Percentiles rank a stretch among this genome's conserved stretches.
Evolutionary conservation across 306 rosid species (phyloP).

Genomic region (Sechiopsis laciniata): DNA sequence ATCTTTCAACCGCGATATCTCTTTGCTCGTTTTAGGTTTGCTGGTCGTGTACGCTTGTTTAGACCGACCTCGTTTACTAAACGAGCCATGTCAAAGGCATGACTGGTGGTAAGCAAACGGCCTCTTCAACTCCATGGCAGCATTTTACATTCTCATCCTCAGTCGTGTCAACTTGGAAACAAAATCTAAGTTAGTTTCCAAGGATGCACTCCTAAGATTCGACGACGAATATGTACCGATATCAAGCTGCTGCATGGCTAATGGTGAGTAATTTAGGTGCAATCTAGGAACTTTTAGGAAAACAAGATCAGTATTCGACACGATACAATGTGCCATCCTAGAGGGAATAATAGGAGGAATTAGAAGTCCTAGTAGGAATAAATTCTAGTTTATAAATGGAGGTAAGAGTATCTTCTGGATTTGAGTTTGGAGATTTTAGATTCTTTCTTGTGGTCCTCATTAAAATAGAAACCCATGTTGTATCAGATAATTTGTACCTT

Average conservation of each 20-base stretch:
- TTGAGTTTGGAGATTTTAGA: not conserved
- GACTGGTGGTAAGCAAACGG: not conserved
- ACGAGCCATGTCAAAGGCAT: not conserved
- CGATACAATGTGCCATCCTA: not conserved
- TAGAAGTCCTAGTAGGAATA: not conserved
- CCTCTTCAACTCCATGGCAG: not conserved
- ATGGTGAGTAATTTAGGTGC: not conserved
- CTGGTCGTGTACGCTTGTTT: not conserved
- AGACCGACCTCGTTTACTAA: not conserved
- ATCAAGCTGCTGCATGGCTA: not conserved
- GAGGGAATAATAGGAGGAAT: not conserved
- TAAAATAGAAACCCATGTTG: not conserved
- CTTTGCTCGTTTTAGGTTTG: slow-evolving; percentile 6
- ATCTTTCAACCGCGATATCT: not conserved
- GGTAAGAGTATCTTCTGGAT: not conserved
- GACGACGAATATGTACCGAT: not conserved
- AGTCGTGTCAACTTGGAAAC: not conserved
- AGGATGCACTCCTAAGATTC: not conserved
- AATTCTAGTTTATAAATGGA: not conserved
- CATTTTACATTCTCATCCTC: not conserved
- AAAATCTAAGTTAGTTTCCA: not conserved
- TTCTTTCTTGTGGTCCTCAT: not conserved
- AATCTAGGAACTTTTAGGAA: not conserved
- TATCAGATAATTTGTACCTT: not conserved
- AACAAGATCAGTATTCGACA: not conserved